A percentile compares a stretch with the other conserved stretches of the same genome.
Evolutionary conservation across 176 grass and related monocot genomes (phyloP).

Genomic region (Carex myosuroides): DNA sequence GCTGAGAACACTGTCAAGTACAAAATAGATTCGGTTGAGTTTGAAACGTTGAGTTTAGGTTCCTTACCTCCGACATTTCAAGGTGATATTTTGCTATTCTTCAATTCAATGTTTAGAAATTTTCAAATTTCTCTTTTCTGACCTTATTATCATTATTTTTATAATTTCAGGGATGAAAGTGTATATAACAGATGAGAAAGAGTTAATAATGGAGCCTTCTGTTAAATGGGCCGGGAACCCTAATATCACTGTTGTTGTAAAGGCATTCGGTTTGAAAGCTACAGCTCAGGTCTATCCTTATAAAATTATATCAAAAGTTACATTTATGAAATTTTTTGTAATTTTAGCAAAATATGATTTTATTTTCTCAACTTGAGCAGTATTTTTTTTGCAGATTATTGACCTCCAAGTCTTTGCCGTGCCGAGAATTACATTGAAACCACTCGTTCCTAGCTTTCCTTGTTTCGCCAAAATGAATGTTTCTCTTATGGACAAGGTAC

Average conservation of each 20-base stretch:
- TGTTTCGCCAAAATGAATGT: conserved; percentile 75
- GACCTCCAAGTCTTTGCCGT: conserved; percentile 86
- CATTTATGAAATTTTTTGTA: neutral
- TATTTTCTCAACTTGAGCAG: conserved; percentile 9
- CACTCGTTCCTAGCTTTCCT: conserved; percentile 71
- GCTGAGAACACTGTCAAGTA: conserved; percentile 73
- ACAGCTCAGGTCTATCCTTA: conserved; percentile 47
- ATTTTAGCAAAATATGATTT: conserved; percentile 4
- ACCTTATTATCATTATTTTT: conserved; percentile 1
- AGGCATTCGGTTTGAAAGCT: conserved; percentile 70
- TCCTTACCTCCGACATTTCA: conserved; percentile 70
- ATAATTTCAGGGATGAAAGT: conserved; percentile 69
- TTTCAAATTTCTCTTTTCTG: neutral
- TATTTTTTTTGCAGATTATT: conserved; percentile 41
- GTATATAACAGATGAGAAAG: conserved; percentile 67
- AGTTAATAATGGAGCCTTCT: conserved; percentile 77
- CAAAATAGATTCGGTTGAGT: conserved; percentile 83
- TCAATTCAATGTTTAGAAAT: neutral
- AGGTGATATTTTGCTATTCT: conserved; percentile 33
- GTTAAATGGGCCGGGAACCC: conserved; percentile 88
- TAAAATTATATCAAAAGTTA: conserved; percentile 5
- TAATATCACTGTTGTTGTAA: conserved; percentile 71
- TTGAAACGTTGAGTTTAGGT: conserved; percentile 72
- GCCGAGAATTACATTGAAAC: conserved; percentile 75
- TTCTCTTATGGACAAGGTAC: conserved; percentile 90